A percentile compares a stretch with the other conserved stretches of the same genome.
These are phyloP conservation scores for Saccharomycopsis synnaedendra DNA, from an alignment of 805 yeast genomes.

Conservation along the genomic window DNA sequence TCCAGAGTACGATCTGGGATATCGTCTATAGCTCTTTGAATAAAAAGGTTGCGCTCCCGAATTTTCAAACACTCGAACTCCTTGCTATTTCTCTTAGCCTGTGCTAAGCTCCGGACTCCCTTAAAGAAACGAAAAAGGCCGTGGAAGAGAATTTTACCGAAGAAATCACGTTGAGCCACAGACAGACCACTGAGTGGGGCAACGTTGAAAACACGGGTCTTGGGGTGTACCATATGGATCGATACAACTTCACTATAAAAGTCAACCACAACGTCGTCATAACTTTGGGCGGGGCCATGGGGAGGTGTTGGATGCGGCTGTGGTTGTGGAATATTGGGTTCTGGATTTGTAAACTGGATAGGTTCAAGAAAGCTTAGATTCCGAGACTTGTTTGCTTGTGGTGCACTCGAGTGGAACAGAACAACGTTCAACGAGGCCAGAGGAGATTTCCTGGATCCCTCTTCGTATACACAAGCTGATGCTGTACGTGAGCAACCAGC, in stretches of 20 bases:
- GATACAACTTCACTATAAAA: conserved; percentile 10
- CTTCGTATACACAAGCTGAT: conserved; percentile 17
- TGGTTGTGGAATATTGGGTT: too few species aligned
- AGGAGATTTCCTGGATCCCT: conserved; percentile 14
- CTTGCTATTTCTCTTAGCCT: background rate
- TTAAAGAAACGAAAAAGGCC: conserved; percentile 5
- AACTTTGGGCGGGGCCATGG: background rate
- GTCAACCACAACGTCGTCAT: background rate
- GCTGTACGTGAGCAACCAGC: conserved; percentile 1
- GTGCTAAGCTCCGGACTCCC: background rate
- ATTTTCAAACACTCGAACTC: background rate
- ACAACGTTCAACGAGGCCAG: too few species aligned
- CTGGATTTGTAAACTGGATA: too few species aligned
- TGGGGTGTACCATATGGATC: conserved; percentile 7
- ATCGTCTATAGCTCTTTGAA: too few species aligned
- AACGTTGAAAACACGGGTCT: conserved; percentile 2
- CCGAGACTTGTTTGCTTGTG: too few species aligned
- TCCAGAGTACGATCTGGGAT: too few species aligned
- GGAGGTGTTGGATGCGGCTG: too few species aligned
- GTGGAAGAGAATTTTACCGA: conserved; percentile 10
- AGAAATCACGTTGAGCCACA: conserved; percentile 10
- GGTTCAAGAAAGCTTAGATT: too few species aligned
- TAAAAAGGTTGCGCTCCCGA: too few species aligned
- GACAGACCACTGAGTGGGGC: conserved; percentile 9
- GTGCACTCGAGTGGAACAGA: too few species aligned